Percentiles rank a stretch among this genome's conserved stretches.
Evolutionary conservation across 163 green algal species (phyloP).

Genomic region (Smithsoniella earleae): DNA sequence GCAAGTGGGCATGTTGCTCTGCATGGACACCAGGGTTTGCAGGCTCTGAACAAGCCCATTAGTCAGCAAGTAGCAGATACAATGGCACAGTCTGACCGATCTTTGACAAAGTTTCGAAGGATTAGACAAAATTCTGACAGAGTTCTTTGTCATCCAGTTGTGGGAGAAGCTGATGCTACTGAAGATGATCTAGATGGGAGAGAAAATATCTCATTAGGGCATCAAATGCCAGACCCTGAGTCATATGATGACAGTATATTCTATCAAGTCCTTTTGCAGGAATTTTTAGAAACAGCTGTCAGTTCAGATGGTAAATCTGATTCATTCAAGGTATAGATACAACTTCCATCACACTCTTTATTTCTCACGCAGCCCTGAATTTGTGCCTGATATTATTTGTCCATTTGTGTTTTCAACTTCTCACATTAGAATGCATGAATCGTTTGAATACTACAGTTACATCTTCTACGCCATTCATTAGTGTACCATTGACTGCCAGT

Average conservation of each 20-base stretch:
- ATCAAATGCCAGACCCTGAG: constrained; percentile 50
- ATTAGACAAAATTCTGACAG: not conserved
- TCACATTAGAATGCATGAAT: no score
- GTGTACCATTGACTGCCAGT: no score
- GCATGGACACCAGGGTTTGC: not conserved
- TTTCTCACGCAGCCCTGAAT: not conserved
- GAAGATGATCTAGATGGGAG: not conserved
- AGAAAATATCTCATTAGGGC: no score
- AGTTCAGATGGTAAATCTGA: constrained; percentile 14
- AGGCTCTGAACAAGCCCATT: constrained; percentile 15
- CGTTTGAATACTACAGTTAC: no score
- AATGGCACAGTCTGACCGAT: not conserved
- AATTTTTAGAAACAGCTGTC: constrained; percentile 62
- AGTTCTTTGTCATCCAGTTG: not conserved
- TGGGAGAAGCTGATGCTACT: not conserved
- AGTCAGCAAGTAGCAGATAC: constrained; percentile 18
- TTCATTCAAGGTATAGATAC: constrained; percentile 15
- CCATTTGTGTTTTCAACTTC: no score
- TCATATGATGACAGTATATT: constrained; percentile 85
- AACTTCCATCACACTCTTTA: not conserved
- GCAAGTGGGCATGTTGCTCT: constrained; percentile 12
- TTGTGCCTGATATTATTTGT: not conserved
- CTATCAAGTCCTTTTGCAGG: constrained; percentile 82
- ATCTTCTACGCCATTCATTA: no score
- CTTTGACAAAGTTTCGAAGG: not conserved